These are phyloP conservation scores for Smallanthus sonchifolius DNA, from an alignment of 129 eudicot species.

Conservation along the genomic window DNA sequence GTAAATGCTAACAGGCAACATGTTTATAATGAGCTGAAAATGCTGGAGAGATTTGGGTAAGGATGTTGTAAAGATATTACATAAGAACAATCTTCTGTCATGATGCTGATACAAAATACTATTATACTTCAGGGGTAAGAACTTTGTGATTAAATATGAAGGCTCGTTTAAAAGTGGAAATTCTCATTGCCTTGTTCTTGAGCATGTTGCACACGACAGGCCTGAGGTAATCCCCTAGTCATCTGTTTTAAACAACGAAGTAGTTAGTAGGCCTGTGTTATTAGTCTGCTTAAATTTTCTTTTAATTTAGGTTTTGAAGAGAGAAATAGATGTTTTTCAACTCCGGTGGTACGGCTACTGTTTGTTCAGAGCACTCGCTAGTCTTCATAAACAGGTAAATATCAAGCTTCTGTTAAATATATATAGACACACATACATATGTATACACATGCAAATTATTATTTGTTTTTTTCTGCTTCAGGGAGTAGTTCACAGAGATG, in stretches of 20 bases:
- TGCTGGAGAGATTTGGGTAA: slow-evolving; percentile 96
- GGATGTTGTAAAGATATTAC: slow-evolving; percentile 11
- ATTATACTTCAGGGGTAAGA: slow-evolving; percentile 63
- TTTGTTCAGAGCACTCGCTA: slow-evolving; percentile 87
- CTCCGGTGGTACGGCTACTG: slow-evolving; percentile 92
- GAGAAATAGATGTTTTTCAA: slow-evolving; percentile 58
- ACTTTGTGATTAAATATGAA: slow-evolving; percentile 77
- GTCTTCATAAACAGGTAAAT: slow-evolving; percentile 91
- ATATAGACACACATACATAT: neutral
- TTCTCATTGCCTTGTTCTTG: slow-evolving; percentile 79
- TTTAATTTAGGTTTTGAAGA: slow-evolving; percentile 53
- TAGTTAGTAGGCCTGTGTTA: neutral
- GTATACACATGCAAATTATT: neutral
- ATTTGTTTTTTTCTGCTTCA: slow-evolving; percentile 32
- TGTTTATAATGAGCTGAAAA: slow-evolving; percentile 76
- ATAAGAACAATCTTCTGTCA: neutral
- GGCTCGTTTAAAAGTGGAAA: slow-evolving; percentile 68
- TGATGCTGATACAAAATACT: slow-evolving; percentile 13
- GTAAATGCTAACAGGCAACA: slow-evolving; percentile 69
- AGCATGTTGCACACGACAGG: slow-evolving; percentile 88
- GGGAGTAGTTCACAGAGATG: slow-evolving; percentile 98
- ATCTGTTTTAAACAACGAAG: neutral
- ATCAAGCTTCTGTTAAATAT: neutral
- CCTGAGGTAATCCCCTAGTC: slow-evolving; percentile 63
- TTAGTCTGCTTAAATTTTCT: neutral